Base-by-base conservation (phyloP, 306 rosid species). In the barrel medic (Medicago truncatula) region DNA sequence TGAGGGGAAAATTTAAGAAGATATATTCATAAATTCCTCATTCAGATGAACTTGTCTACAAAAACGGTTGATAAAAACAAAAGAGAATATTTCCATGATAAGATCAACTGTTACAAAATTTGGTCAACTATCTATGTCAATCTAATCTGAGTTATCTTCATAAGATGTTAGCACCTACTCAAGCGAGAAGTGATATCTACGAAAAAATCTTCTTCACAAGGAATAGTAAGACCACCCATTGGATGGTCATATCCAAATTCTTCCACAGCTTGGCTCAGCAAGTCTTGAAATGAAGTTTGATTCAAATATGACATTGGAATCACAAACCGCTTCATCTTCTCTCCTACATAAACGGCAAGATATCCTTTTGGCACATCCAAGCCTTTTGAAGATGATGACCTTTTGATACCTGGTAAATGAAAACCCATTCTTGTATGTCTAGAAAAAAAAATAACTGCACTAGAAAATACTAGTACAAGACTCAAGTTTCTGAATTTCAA, bases 171-270 rank as follows among this genome's bases (percentile, higher is more conserved):
- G 31, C 31, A 28, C 31, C 53, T 4, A 44, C 31, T 69, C 67
- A 81, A 60, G 71, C 14, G 49, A 41, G 97, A 90, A 78, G 87
- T 85, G 47, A 94, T 75, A 76, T 52, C 25, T 80, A 31, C 85
- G 56, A 84, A 91, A 91, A 83, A 81, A 34, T 90, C 91, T 79
- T 90, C 93, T 70, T 74, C 86, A 83, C 98, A 94, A 28, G 97
- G 98, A 77, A 94, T 90, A 3, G 92, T 88, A 59, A 94, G 97
- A 62, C 91, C 97, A 0, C 97, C 98, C 73, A 81, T 87, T 5
- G 93, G 97, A 73, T 88, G 96, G 65, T 91, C 90, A 71, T 84
- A 91, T 71, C 97, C 97, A 38, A 91, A 93, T 68, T 93, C 96
- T 70, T 93, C 92, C 71, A 90, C 92, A 8, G 93, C 93, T 71